Evolutionary conservation across 1,284 basidiomycete species (phyloP).

Genomic region (Pyrrhoderma noxium): DNA sequence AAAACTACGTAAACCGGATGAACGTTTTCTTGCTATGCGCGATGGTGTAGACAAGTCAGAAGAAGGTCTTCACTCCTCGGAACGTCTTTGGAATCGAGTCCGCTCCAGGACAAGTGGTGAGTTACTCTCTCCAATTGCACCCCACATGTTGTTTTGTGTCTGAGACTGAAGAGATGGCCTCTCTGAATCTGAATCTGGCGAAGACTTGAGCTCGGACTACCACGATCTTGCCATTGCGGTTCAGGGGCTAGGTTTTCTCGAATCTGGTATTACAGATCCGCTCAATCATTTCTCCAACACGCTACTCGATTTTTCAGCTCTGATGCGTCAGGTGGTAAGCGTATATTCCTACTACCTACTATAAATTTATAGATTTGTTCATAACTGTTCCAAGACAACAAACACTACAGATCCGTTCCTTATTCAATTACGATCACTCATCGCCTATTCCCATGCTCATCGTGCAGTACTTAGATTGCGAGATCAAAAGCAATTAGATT

Average conservation of each 20-base stretch:
- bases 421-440: slow-evolving; percentile 80
- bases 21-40: slow-evolving; percentile 87
- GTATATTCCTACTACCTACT: slow-evolving; percentile 1
- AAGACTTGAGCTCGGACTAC: slow-evolving; percentile 95
- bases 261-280: slow-evolving; percentile 96
- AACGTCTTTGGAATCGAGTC: slow-evolving; percentile 72
- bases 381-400: too few relatives aligned
- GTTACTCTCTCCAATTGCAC: slow-evolving; percentile 32
- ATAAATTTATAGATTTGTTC: slow-evolving; percentile 31
- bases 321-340: slow-evolving; percentile 73
- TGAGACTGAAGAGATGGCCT: slow-evolving; percentile 78
- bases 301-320: slow-evolving; percentile 84
- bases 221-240: slow-evolving; percentile 93
- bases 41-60: slow-evolving; percentile 93
- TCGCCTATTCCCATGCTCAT: slow-evolving; percentile 86
- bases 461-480: slow-evolving; percentile 87
- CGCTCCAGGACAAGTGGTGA: slow-evolving; percentile 81
- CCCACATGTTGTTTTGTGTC: slow-evolving; percentile 34
- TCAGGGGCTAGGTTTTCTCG: slow-evolving; percentile 94
- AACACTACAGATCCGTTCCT: slow-evolving; percentile 84
- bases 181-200: slow-evolving; percentile 52
- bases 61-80: slow-evolving; percentile 77
- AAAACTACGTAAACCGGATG: slow-evolving; percentile 93
- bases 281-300: slow-evolving; percentile 95
- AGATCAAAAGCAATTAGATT: slow-evolving; percentile 98